Evolutionary conservation across 345 rosid genomes (phyloP), one percentile per base, ranked within the genome.

Genomic region (Salix viminalis): DNA sequence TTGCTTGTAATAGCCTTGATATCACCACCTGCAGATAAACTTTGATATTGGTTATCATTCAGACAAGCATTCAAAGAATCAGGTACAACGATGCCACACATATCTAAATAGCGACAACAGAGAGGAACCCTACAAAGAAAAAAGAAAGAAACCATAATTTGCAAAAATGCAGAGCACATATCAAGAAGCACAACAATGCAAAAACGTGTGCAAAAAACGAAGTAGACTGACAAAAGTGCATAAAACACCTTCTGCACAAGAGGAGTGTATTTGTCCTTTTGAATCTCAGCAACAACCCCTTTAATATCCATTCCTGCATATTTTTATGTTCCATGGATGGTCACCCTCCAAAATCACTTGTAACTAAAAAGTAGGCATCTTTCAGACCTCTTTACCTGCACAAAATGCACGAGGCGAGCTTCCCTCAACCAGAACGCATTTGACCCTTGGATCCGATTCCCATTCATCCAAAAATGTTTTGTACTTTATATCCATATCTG

Each of bases 231-330:
- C 24, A 71, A 19, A 42, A 62, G 85, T 69, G 78, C 79, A 76
- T 46, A 64, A 75, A 74, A 76, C 83, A 94, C 97, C 99, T 91
- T 90, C 65, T 76, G 89, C 84, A 92, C 95, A 76, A 91, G 91
- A 83, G 92, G 89, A 19, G 93, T 91, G 77, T 78, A 86, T 78
- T 87, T 89, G 87, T 90, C 91, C 88, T 82, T 83, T 77, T 71
- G 89, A 79, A 94, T 89, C 81, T 89, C 96, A 67, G 91, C 91
- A 83, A 82, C 95, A 83, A 93, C 90, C 77, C 97, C 96, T 86
- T 93, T 90, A 76, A 93, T 90, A 86, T 91, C 98, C 94, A 93
- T 91, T 70, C 94, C 97, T 90, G 91, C 94, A 93, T 82, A 13
- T 12, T 44, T 44, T 44, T 44, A 67, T 75, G 65, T 77, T 61